Evolutionary conservation across 1,284 basidiomycete genomes (phyloP), one percentile per base, ranked within the genome.

Genomic region (Leccinum olivaceoglutinosum): DNA sequence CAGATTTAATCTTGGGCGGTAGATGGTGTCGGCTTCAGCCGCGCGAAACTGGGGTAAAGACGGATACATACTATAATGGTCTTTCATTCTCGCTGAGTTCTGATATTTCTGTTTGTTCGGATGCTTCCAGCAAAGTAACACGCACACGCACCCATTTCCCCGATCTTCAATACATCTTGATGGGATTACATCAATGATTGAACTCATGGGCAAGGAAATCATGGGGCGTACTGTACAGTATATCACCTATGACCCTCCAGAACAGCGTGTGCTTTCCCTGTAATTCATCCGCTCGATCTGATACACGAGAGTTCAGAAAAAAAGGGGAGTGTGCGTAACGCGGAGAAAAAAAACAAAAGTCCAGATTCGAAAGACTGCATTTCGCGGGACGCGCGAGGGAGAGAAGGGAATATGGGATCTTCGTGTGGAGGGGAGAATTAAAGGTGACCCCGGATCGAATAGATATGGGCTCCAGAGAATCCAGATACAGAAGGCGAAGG

Each of bases 211-310:
- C 16, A 41, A 14, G 65, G 53, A n/a, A 51, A 32, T 11, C 9
- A 21, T 51, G 59, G 18, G 16, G 83, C 90, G 65, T 71, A 94
- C 93, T 96, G 77, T 87, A 96, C 32, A 95, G 81, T 0, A 93
- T 96, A 70, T 93, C 90, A 12, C 91, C 90, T 16, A 92, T 78
- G 70, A 87, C 80, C 65, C 92, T 78, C 63, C 94, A 94, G 67
- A 95, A 96, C 12, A 95, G 74, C 0, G 94, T 96, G 70, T 96
- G 92, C 71, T 93, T 94, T 38, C 90, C 90, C 64, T 94, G 90
- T 10, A 96, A 77, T 75, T 94, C 93, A 64, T 95, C 93, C 5
- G 94, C 91, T 25, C 90, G 82, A 71, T 95, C 93, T 93, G 12
- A 14, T 21, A 1, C n/a, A 49, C 41, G 12, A 38, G 4, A 49